Base-by-base conservation (phyloP, 2,329 filamentous ascomycete genomes). In the Teratosphaeria nubilosa region DNA sequence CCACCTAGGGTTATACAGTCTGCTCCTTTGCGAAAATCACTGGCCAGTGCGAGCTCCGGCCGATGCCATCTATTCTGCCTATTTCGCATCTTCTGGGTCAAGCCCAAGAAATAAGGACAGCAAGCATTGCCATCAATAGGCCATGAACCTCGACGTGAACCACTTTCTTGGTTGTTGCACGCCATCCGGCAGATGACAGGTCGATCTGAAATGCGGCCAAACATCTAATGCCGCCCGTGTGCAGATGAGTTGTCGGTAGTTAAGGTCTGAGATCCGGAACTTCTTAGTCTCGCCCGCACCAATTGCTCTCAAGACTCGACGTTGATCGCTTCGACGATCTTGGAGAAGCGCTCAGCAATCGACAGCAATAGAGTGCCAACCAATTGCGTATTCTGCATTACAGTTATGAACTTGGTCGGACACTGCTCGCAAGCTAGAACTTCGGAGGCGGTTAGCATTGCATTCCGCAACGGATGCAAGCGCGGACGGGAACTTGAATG, bases 371-470 rank as follows among this genome's bases (percentile, higher is more conserved):
- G 66, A 1, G 75, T 71, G 9, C 70, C 67, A 10, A 78, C 63
- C 5, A 76, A 68, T 37, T 76, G 72, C 0, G 73, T 68, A 61
- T 80, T 80, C 58, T 79, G 77, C 4, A 77, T 70, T 0, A 73
- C 75, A 14, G 70, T 72, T 59, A 76, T 74, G 56, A 69, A 68
- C n/a, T 72, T 65, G 9, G 63, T 67, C 1, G 76, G 76, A 58
- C 78, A 80, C 51, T 69, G 62, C 3, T 67, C 59, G 65, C 78
- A 80, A 32, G 66, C 57, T 11, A 78, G 64, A 4, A 78, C 70
- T 13, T 65, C 58, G 5, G 69, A 68, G 11, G 76, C 69, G 1
- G 73, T 72, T n/a, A 59, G 62, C 65, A 77, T 73, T 25, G 77
- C 76, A 58, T 68, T 68, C 25, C 75, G 74, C 7, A 80, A 68